Percentiles rank a stretch among this genome's conserved stretches.
These are phyloP conservation scores for Diplogelasinospora grovesii DNA, from an alignment of 495 filamentous ascomycete species.

Conservation along the genomic window DNA sequence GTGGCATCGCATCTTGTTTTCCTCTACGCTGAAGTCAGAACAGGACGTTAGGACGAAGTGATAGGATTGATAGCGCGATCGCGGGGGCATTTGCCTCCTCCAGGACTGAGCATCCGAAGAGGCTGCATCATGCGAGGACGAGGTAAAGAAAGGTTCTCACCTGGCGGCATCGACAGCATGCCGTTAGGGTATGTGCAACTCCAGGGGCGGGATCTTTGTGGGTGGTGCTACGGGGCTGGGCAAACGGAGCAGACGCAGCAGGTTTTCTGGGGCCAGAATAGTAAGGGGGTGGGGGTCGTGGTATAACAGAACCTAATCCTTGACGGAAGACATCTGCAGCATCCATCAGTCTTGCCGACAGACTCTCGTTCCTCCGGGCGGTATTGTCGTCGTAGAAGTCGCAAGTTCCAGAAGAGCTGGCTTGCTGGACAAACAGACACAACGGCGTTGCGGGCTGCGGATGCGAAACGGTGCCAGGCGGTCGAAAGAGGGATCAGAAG, in stretches of 20 bases:
- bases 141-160: too few relatives aligned
- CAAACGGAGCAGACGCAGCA: constrained; percentile 21
- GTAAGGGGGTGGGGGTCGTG: constrained; percentile 27
- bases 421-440: too few relatives aligned
- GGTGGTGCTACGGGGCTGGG: constrained; percentile 26
- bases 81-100: constrained; percentile 6
- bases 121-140: too few relatives aligned
- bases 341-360: constrained; percentile 34
- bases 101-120: not conserved
- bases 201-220: constrained; percentile 44
- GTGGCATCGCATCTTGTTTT: constrained; percentile 93
- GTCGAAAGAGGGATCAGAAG: too few relatives aligned
- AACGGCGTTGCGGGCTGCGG: too few relatives aligned
- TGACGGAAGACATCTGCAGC: constrained; percentile 44
- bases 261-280: constrained; percentile 22
- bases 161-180: constrained; percentile 79
- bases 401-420: too few relatives aligned
- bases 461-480: too few relatives aligned
- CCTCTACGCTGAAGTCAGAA: constrained; percentile 45
- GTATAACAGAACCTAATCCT: constrained; percentile 38
- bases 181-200: constrained; percentile 79
- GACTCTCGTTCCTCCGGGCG: too few relatives aligned
- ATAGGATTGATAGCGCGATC: not conserved
- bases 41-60: not conserved
- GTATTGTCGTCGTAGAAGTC: too few relatives aligned